Evolutionary conservation across 2,329 filamentous ascomycete genomes (phyloP).

Genomic region (Dactylellina leptospora): DNA sequence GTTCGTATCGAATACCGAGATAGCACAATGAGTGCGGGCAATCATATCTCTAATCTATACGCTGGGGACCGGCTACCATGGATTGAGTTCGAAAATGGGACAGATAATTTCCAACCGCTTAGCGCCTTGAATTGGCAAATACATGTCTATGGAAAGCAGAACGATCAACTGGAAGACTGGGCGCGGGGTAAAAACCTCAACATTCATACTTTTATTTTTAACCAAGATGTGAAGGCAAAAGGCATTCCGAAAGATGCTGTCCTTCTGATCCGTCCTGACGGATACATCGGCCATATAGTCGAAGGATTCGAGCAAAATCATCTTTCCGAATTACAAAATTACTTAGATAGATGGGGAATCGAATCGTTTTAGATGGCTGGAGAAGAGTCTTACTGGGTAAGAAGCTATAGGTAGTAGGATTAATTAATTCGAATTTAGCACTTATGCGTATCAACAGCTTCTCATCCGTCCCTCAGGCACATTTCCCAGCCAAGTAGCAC

Average conservation of each 20-base stretch:
- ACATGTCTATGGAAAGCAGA: conserved; percentile 27
- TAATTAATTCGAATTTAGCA: too few species aligned
- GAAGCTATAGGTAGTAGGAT: too few species aligned
- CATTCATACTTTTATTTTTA: conserved; percentile 21
- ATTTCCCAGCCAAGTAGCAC: too few species aligned
- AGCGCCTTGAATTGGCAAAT: conserved; percentile 36
- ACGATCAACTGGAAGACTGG: conserved; percentile 8
- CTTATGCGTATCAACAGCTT: too few species aligned
- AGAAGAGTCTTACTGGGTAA: too few species aligned
- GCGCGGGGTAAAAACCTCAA: conserved; percentile 7
- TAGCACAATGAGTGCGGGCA: conserved; percentile 22
- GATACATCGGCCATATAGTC: conserved; percentile 29
- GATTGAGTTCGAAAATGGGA: conserved; percentile 31
- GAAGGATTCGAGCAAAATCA: conserved; percentile 4
- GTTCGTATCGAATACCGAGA: conserved; percentile 36
- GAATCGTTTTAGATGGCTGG: too few species aligned
- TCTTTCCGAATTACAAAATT: conserved; percentile 12
- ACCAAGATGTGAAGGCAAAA: conserved; percentile 13
- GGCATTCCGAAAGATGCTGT: conserved; percentile 19
- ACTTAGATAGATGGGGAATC: conserved; percentile 34
- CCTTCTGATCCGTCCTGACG: conserved; percentile 36
- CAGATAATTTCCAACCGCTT: conserved; percentile 36
- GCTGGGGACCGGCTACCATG: conserved; percentile 45
- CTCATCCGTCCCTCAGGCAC: too few species aligned
- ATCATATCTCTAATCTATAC: conserved; percentile 12